A percentile compares a stretch with the other conserved stretches of the same genome.
Evolutionary conservation across 129 eudicot species (phyloP).

Genomic region (Escallonia rubra): DNA sequence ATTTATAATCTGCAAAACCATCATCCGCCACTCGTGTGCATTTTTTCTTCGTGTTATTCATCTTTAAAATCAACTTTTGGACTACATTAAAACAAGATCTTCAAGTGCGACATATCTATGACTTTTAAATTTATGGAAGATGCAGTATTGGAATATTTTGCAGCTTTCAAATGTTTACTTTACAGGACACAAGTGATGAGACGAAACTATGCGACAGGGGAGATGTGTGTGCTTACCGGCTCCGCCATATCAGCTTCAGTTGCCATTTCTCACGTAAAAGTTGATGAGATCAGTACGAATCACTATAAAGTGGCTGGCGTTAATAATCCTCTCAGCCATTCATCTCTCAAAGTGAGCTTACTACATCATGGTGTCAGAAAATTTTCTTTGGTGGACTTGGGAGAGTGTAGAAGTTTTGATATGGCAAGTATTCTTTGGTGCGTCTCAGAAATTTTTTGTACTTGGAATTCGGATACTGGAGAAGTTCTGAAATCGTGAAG

Average conservation of each 20-base stretch:
- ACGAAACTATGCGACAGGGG: neutral
- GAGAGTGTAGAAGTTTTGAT: no score
- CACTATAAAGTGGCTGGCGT: neutral
- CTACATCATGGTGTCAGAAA: neutral
- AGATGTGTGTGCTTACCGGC: constrained; percentile 18
- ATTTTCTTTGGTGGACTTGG: neutral
- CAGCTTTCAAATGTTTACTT: no score
- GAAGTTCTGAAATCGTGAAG: no score
- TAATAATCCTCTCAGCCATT: no score
- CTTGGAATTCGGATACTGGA: constrained; percentile 4
- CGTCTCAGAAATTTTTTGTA: neutral
- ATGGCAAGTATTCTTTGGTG: no score
- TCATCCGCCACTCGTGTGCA: no score
- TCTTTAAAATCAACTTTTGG: neutral
- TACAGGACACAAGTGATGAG: neutral
- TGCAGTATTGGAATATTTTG: constrained; percentile 3
- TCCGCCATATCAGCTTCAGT: constrained; percentile 25
- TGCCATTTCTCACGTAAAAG: constrained; percentile 24
- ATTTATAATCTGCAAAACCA: no score
- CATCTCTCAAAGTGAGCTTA: neutral
- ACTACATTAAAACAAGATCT: neutral
- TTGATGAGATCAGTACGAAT: neutral
- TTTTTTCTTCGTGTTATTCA: no score
- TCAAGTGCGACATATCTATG: neutral
- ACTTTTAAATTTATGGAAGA: constrained; percentile 1